Conservation (phyloP, 2,329 filamentous ascomycete species). For the Pseudogymnoascus pannorum region DNA sequence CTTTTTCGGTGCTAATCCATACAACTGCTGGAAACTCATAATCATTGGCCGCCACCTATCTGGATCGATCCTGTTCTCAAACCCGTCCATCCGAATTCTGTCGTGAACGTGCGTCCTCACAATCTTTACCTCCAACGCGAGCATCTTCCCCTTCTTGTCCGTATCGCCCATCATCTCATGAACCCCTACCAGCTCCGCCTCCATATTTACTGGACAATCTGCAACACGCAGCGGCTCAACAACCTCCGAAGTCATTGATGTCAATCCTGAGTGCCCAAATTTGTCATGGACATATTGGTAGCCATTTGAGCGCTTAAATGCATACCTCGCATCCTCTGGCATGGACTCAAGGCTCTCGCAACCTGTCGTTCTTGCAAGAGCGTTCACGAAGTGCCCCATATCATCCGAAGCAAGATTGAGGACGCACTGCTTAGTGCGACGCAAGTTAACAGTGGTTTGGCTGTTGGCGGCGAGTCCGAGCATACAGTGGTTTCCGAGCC, state of each 20-base stretch:
- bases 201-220: conserved; percentile 39
- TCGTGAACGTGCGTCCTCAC: conserved; percentile 31
- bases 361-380: conserved; percentile 16
- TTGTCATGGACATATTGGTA: conserved; percentile 36
- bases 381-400: conserved; percentile 30
- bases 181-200: conserved; percentile 30
- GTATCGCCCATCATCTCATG: conserved; percentile 31
- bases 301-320: conserved; percentile 25
- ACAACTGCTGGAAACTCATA: conserved; percentile 38
- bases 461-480: conserved; percentile 32
- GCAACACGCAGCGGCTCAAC: conserved; percentile 30
- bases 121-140: conserved; percentile 32
- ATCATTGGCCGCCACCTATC: conserved; percentile 38
- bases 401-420: conserved; percentile 36
- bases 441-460: conserved; percentile 35
- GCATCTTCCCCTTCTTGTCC: conserved; percentile 24
- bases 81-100: conserved; percentile 30
- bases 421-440: conserved; percentile 36
- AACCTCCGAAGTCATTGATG: conserved; percentile 29
- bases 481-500: conserved; percentile 37
- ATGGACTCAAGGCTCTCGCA: not conserved
- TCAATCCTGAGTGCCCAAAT: conserved; percentile 30
- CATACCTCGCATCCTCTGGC: conserved; percentile 20
- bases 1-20: conserved; percentile 31
- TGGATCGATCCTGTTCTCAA: conserved; percentile 35